Percentiles rank a stretch among this genome's conserved stretches.
phyloP scores from a whole-genome alignment of 1,284 basidiomycete genomes.

The Boletus semigastroideus region DNA sequence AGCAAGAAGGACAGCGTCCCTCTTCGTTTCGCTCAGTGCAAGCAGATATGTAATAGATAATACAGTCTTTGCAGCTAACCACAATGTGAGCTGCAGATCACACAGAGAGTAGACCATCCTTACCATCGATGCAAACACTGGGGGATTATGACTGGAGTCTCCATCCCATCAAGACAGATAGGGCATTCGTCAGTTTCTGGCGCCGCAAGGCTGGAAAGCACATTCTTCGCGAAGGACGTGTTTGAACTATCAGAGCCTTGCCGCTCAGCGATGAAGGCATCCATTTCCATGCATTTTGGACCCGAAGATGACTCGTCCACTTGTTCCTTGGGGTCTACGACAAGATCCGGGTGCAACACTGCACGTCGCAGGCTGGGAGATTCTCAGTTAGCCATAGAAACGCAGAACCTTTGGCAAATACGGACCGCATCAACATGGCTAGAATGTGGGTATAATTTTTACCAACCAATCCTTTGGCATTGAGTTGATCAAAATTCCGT shows the following conservation, averaged over 20 bases:
- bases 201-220: conserved; percentile 52
- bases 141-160: conserved; percentile 70
- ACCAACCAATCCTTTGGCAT: conserved; percentile 74
- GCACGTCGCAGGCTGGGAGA: conserved; percentile 73
- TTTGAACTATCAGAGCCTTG: conserved; percentile 32
- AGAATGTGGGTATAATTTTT: conserved; percentile 90
- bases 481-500: conserved; percentile 70
- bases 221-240: conserved; percentile 61
- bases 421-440: conserved; percentile 85
- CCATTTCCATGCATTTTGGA: conserved; percentile 49
- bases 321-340: conserved; percentile 50
- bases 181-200: conserved; percentile 68
- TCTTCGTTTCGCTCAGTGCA: conserved; percentile 68
- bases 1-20: conserved; percentile 72
- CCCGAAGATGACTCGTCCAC: conserved; percentile 39
- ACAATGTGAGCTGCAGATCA: conserved; percentile 2
- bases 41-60: conserved; percentile 64
- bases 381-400: conserved; percentile 3
- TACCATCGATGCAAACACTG: conserved; percentile 79
- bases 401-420: neutral
- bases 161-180: conserved; percentile 78
- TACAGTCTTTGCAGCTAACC: conserved; percentile 80
- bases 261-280: conserved; percentile 59
- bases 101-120: conserved; percentile 13
- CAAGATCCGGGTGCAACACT: conserved; percentile 81